phyloP scores from a whole-genome alignment of 2,329 filamentous ascomycete species.

The Verticillium longisporum region DNA sequence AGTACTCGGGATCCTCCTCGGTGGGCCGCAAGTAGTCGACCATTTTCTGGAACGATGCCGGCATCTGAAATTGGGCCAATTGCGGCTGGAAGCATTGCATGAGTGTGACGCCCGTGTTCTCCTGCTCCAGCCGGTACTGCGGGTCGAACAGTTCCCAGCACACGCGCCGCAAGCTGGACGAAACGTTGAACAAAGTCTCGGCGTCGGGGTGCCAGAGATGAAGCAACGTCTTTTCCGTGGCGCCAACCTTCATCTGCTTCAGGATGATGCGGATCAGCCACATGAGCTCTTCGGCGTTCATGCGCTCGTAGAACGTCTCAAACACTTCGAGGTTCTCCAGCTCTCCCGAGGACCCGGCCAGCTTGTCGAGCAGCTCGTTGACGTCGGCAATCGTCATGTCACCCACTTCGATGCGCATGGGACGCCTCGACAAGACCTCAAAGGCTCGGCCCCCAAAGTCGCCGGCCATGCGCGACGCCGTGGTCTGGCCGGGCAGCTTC shows the following conservation, averaged over 20 bases:
- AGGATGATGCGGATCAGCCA: slow-evolving; percentile 94
- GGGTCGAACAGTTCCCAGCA: slow-evolving; percentile 90
- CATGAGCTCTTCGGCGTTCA: slow-evolving; percentile 89
- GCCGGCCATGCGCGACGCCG: slow-evolving; percentile 62
- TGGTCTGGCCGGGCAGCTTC: slow-evolving; percentile 74
- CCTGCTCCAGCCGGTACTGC: slow-evolving; percentile 62
- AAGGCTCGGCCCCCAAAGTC: slow-evolving; percentile 90
- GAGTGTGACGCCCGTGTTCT: slow-evolving; percentile 66
- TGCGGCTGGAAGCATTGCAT: slow-evolving; percentile 98
- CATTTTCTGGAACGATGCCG: slow-evolving; percentile 70
- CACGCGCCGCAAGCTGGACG: slow-evolving; percentile 80
- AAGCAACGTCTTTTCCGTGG: slow-evolving; percentile 84
- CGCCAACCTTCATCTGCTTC: slow-evolving; percentile 66
- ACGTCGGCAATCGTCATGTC: slow-evolving; percentile 84
- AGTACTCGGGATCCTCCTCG: slow-evolving; percentile 71
- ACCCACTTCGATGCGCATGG: slow-evolving; percentile 66
- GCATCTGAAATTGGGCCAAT: slow-evolving; percentile 84
- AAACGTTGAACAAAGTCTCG: slow-evolving; percentile 77
- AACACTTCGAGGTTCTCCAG: slow-evolving; percentile 79
- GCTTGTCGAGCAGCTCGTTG: slow-evolving; percentile 73
- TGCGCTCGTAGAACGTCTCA: slow-evolving; percentile 75
- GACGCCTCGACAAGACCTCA: slow-evolving; percentile 78
- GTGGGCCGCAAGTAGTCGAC: slow-evolving; percentile 59
- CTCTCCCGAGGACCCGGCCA: slow-evolving; percentile 71
- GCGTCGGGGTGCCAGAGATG: slow-evolving; percentile 76